Conservation (phyloP, 2,329 filamentous ascomycete genomes). For the Pseudofabraea citricarpa region DNA sequence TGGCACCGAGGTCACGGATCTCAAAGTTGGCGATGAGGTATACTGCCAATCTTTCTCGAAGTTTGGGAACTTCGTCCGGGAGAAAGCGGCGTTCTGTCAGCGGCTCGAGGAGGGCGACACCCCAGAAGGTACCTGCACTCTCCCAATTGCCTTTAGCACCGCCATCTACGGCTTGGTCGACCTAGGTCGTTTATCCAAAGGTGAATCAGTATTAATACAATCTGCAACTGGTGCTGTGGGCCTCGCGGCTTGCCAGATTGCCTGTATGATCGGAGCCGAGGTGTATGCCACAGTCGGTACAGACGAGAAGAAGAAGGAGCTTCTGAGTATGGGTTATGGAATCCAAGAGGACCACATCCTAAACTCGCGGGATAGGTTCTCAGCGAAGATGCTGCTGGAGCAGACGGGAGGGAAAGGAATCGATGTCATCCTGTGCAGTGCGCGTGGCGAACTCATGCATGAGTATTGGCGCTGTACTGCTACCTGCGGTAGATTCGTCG, state of each 20-base stretch:
- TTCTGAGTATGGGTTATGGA: conserved; percentile 29
- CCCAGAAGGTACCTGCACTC: neutral
- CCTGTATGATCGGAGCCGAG: neutral
- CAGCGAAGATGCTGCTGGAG: too few species aligned
- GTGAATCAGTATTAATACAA: neutral
- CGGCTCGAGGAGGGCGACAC: neutral
- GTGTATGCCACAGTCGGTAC: neutral
- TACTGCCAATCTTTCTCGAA: neutral
- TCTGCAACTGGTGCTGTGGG: neutral
- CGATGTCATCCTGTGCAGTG: conserved; percentile 21
- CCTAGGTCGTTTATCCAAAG: neutral
- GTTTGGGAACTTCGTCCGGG: neutral
- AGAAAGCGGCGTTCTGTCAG: neutral
- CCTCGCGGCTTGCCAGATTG: neutral
- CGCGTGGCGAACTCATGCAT: conserved; percentile 17
- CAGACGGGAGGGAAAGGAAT: conserved; percentile 18
- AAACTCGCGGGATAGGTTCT: conserved; percentile 27
- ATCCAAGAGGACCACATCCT: conserved; percentile 35
- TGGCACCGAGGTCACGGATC: neutral
- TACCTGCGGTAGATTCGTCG: conserved; percentile 5
- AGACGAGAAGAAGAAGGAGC: conserved; percentile 7
- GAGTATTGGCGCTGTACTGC: conserved; percentile 27
- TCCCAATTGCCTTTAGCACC: neutral
- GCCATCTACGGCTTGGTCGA: neutral
- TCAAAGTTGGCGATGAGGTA: neutral